Conservation (phyloP, 2,329 filamentous ascomycete species). For the Ophidiomyces ophidiicola region DNA sequence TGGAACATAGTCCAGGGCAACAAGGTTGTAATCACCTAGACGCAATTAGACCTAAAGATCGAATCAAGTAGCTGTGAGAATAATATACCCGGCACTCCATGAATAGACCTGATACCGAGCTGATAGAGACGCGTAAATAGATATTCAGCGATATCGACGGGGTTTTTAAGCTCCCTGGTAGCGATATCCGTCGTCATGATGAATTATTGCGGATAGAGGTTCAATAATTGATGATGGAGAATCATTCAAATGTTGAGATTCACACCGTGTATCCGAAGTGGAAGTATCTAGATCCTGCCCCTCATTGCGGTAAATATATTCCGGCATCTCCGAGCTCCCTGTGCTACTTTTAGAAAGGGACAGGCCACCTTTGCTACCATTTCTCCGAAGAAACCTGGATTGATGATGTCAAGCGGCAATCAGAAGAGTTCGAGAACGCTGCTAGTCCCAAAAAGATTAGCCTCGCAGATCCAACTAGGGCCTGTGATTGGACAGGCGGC, state of each 20-base stretch:
- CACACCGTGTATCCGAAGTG: not conserved
- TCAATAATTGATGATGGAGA: not conserved
- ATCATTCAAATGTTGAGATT: not conserved
- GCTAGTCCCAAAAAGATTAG: not conserved
- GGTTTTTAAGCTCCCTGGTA: constrained; percentile 33
- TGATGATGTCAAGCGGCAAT: constrained; percentile 5
- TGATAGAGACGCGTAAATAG: constrained; percentile 39
- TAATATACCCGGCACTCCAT: constrained; percentile 41
- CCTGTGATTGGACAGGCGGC: constrained; percentile 3
- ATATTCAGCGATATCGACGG: constrained; percentile 38
- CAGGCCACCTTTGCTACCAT: not conserved
- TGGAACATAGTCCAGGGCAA: constrained; percentile 54
- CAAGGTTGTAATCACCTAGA: constrained; percentile 54
- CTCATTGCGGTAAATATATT: not conserved
- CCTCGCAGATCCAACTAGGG: not conserved
- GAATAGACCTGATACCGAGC: constrained; percentile 38
- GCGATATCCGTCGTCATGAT: constrained; percentile 33
- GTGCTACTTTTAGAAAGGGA: not conserved
- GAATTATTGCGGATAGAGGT: not conserved
- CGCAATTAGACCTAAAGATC: constrained; percentile 1
- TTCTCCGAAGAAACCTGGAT: constrained; percentile 3
- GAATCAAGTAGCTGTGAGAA: not conserved
- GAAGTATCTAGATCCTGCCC: not conserved
- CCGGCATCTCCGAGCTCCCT: constrained; percentile 2
- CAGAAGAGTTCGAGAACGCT: not conserved